phyloP scores from a whole-genome alignment of 805 yeast species.

The Saccharomyces eubayanus region DNA sequence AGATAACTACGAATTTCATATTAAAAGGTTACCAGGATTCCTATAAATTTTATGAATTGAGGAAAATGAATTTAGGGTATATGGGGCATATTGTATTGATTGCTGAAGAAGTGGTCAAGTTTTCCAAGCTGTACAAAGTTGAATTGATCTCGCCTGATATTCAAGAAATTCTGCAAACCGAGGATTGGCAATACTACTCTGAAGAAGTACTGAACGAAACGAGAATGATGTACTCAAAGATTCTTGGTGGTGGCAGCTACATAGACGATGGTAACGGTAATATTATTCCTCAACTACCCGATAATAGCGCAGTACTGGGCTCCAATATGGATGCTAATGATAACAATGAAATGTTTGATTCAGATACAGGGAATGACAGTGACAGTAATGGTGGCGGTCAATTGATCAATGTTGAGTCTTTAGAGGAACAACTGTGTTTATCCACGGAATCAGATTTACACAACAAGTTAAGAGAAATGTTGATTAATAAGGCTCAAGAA shows the following conservation, averaged over 20 bases:
- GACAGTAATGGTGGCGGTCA: slow-evolving; percentile 8
- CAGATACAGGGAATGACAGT: slow-evolving; percentile 1
- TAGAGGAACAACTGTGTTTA: slow-evolving; percentile 14
- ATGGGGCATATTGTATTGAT: slow-evolving; percentile 95
- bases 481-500: slow-evolving; percentile 20
- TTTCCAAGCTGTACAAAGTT: slow-evolving; percentile 39
- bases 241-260: slow-evolving; percentile 31
- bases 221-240: slow-evolving; percentile 31
- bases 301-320: background rate
- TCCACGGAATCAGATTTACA: slow-evolving; percentile 27
- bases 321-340: background rate
- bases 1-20: slow-evolving; percentile 48
- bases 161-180: slow-evolving; percentile 14
- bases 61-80: slow-evolving; percentile 72
- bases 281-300: slow-evolving; percentile 16
- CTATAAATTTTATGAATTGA: slow-evolving; percentile 48
- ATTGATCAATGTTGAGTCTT: slow-evolving; percentile 13
- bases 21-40: slow-evolving; percentile 55
- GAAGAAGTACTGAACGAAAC: slow-evolving; percentile 27
- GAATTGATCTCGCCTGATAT: slow-evolving; percentile 29
- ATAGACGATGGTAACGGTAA: slow-evolving; percentile 22
- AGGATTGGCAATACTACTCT: slow-evolving; percentile 24
- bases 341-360: background rate
- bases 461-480: slow-evolving; percentile 22
- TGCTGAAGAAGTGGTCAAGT: slow-evolving; percentile 93